Percentiles rank a stretch among this genome's conserved stretches.
phyloP scores from a whole-genome alignment of 2,329 filamentous ascomycete genomes.

The Clonostachys rosea region DNA sequence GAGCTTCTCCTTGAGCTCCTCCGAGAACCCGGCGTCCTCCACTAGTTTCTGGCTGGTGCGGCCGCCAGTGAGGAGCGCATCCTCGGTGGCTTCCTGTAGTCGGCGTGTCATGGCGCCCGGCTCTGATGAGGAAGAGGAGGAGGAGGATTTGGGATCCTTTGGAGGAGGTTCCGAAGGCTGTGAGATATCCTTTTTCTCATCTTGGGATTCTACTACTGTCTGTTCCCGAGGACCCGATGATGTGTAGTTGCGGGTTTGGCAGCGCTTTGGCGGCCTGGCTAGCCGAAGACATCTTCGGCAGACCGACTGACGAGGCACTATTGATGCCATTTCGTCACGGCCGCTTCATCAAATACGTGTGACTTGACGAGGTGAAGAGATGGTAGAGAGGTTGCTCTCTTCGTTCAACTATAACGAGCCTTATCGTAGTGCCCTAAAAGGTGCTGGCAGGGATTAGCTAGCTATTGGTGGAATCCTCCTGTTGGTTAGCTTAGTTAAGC shows the following conservation, averaged over 20 bases:
- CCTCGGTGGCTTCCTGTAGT: constrained; percentile 59
- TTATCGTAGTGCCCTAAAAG: too few species aligned
- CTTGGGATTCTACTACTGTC: not conserved
- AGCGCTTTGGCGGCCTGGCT: not conserved
- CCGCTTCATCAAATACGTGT: too few species aligned
- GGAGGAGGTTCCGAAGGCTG: too few species aligned
- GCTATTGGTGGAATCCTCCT: too few species aligned
- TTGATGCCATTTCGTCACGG: too few species aligned
- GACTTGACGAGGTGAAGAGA: too few species aligned
- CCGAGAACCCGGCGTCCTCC: constrained; percentile 59
- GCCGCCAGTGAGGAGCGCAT: constrained; percentile 55
- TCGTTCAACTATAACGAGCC: too few species aligned
- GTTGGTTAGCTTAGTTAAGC: too few species aligned
- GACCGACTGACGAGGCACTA: too few species aligned
- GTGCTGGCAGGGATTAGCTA: too few species aligned
- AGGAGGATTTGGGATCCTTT: too few species aligned
- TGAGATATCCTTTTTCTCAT: not conserved
- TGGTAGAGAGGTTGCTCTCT: too few species aligned
- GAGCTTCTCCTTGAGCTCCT: constrained; percentile 55
- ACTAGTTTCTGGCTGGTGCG: constrained; percentile 53
- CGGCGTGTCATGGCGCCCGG: constrained; percentile 49
- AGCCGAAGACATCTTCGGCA: not conserved
- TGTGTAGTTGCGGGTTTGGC: not conserved
- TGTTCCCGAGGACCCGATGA: not conserved
- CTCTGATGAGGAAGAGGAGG: constrained; percentile 5